Conservation (phyloP, 805 yeast genomes). For the Danielia reshetovae region DNA sequence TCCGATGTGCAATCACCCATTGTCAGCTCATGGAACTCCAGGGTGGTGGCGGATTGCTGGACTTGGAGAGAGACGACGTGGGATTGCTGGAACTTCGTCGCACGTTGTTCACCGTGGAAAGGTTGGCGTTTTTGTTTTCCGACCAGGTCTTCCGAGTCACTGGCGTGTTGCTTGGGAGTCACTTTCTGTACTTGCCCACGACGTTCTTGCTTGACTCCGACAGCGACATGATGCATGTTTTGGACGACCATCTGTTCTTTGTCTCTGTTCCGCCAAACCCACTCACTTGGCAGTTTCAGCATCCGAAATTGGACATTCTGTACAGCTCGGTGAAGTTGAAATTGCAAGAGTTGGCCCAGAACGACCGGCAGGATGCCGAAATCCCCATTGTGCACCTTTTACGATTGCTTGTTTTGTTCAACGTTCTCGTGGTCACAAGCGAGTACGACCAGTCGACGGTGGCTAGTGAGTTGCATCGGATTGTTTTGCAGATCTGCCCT, state of each 20-base stretch:
- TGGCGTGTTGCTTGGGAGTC: neutral
- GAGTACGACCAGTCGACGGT: neutral
- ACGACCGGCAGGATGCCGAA: neutral
- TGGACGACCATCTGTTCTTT: neutral
- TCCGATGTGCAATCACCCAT: conserved; percentile 9
- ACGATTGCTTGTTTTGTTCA: conserved; percentile 2
- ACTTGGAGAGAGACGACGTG: neutral
- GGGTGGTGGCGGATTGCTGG: too few species aligned
- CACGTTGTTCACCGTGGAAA: conserved; percentile 7
- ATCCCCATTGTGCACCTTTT: neutral
- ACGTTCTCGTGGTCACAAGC: conserved; percentile 3
- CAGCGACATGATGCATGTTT: neutral
- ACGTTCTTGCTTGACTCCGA: too few species aligned
- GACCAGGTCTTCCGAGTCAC: conserved; percentile 2
- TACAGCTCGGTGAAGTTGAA: neutral
- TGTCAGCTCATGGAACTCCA: conserved; percentile 4
- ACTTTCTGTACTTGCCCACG: too few species aligned
- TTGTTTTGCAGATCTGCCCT: too few species aligned
- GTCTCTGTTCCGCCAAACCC: conserved; percentile 1
- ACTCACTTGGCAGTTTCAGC: neutral
- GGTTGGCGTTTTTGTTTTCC: conserved; percentile 5
- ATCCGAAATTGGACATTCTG: neutral
- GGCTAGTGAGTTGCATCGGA: conserved; percentile 5
- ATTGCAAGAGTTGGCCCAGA: neutral
- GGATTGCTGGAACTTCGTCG: conserved; percentile 5